phyloP scores from a whole-genome alignment of 805 yeast species.

The Alloascoidea hylecoeti region DNA sequence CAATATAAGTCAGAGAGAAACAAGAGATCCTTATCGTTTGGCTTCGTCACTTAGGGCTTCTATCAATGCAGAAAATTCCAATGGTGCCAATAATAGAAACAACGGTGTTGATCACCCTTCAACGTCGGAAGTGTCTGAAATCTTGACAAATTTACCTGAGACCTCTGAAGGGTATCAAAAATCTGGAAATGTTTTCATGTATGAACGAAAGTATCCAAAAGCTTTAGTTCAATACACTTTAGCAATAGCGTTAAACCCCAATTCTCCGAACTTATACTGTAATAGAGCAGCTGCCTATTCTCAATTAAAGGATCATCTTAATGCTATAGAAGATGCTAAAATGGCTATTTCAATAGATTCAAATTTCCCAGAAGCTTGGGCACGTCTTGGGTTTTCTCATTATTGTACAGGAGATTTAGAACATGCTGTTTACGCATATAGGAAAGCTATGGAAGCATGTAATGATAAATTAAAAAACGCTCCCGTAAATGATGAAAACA shows the following conservation, averaged over 20 bases:
- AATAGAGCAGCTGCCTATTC: constrained; percentile 84
- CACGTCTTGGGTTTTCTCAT: constrained; percentile 70
- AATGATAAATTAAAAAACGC: not conserved
- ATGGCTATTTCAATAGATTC: constrained; percentile 54
- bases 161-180: constrained; percentile 57
- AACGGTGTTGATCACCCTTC: no score
- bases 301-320: constrained; percentile 46
- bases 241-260: constrained; percentile 44
- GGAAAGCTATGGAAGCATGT: constrained; percentile 46
- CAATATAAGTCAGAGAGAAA: no score
- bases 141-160: no score
- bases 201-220: constrained; percentile 38
- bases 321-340: constrained; percentile 59
- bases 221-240: constrained; percentile 58
- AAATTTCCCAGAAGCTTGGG: constrained; percentile 63
- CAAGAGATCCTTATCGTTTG: no score
- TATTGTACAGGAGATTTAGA: constrained; percentile 66
- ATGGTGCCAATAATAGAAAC: no score
- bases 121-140: no score
- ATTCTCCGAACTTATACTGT: constrained; percentile 61
- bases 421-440: constrained; percentile 65
- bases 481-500: not conserved
- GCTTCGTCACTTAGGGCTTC: no score
- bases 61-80: no score
- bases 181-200: constrained; percentile 74